Evolutionary conservation across 228 moss, liverwort and hornwort species (phyloP).

Genomic region (Sphagnum magellanicum): DNA sequence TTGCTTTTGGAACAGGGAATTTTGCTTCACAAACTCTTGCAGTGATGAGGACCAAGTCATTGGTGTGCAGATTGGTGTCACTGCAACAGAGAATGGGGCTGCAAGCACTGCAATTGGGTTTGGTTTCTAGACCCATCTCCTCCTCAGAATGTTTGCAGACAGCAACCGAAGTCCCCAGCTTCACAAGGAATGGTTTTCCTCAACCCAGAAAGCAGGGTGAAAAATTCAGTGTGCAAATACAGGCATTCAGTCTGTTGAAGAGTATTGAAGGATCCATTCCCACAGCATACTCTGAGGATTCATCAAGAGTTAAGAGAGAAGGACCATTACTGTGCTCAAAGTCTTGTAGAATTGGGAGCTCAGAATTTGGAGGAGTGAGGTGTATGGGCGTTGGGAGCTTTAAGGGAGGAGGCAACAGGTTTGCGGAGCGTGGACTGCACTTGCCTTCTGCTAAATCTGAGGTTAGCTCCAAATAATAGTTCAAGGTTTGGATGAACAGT

Average conservation of each 20-base stretch:
- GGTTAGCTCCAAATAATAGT: too few species aligned
- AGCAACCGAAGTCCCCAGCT: background rate
- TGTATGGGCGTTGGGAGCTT: constrained; percentile 42
- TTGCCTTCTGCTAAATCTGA: too few species aligned
- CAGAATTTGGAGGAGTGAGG: constrained; percentile 14
- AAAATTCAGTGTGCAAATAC: background rate
- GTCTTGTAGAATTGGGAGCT: constrained; percentile 1
- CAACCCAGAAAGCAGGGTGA: background rate
- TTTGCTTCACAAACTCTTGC: background rate
- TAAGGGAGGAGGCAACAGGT: constrained; percentile 18
- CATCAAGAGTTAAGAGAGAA: background rate
- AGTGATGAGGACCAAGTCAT: constrained; percentile 24
- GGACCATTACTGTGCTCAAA: background rate
- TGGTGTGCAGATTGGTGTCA: constrained; percentile 22
- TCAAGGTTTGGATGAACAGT: too few species aligned
- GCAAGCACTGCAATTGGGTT: constrained; percentile 14
- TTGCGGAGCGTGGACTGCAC: too few species aligned
- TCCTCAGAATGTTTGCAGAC: constrained; percentile 4
- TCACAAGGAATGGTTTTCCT: background rate
- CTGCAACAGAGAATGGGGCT: constrained; percentile 2
- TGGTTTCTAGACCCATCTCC: constrained; percentile 8
- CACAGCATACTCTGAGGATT: too few species aligned
- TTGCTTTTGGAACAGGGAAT: too few species aligned
- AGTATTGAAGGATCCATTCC: too few species aligned
- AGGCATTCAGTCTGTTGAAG: background rate